These are phyloP conservation scores for Penicillium alfredii DNA, from an alignment of 495 filamentous ascomycete genomes.

Conservation along the genomic window DNA sequence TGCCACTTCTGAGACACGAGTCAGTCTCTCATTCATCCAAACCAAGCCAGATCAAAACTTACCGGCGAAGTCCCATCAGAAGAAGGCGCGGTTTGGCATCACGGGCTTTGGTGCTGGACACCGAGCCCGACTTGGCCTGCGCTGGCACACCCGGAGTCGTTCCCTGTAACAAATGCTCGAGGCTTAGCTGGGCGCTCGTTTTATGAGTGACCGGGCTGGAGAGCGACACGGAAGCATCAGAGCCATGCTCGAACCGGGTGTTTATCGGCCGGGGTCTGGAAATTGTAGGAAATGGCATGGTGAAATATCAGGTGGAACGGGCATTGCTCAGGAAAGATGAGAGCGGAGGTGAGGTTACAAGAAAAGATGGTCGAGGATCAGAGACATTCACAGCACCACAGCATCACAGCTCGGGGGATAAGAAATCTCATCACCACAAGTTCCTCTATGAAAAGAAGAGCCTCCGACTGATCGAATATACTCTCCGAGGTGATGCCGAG, in stretches of 20 bases:
- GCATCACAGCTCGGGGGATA: too few species aligned
- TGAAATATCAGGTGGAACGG: too few species aligned
- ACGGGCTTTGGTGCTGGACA: slow-evolving; percentile 30
- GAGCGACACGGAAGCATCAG: too few species aligned
- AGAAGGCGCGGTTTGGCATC: slow-evolving; percentile 76
- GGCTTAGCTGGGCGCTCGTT: slow-evolving; percentile 33
- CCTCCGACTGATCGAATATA: not conserved
- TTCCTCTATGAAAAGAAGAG: not conserved
- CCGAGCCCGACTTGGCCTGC: slow-evolving; percentile 25
- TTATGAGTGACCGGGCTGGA: too few species aligned
- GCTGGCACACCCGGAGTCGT: slow-evolving; percentile 19
- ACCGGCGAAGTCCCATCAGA: slow-evolving; percentile 95
- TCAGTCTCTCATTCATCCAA: slow-evolving; percentile 3
- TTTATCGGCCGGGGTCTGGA: too few species aligned
- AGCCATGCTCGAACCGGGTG: too few species aligned
- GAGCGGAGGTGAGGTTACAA: slow-evolving; percentile 1
- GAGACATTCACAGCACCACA: not conserved
- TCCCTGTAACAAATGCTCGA: slow-evolving; percentile 33
- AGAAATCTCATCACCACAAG: too few species aligned
- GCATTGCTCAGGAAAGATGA: slow-evolving; percentile 2
- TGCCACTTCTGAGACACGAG: slow-evolving; percentile 65
- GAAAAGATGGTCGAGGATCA: too few species aligned
- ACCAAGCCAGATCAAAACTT: slow-evolving; percentile 17
- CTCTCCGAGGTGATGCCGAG: slow-evolving; percentile 1
- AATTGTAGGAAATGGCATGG: too few species aligned